A percentile compares a stretch with the other conserved stretches of the same genome.
These are phyloP conservation scores for Nicotiana otophora DNA, from an alignment of 257 asterid species.

Conservation along the genomic window DNA sequence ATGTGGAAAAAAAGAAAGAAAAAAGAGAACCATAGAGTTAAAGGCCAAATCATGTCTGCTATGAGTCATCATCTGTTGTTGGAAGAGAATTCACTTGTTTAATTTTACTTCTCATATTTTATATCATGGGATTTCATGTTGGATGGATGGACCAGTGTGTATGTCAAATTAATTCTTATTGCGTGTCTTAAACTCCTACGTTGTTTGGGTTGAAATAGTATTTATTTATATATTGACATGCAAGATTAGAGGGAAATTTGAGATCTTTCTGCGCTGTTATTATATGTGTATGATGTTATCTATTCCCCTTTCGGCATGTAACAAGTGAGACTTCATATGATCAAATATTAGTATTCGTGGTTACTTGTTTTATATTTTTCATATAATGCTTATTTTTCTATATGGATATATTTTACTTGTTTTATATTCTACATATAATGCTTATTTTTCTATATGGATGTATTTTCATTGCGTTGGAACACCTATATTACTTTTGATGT, in stretches of 20 bases:
- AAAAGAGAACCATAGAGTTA: conserved; percentile 15
- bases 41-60: conserved; percentile 20
- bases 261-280: not conserved
- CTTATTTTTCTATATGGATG: not conserved
- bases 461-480: not conserved
- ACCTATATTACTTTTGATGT: not conserved
- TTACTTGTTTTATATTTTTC: not conserved
- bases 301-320: not conserved
- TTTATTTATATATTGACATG: not conserved
- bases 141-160: conserved; percentile 8
- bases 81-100: conserved; percentile 19
- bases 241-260: conserved; percentile 1
- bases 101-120: conserved; percentile 12
- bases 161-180: not conserved
- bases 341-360: not conserved
- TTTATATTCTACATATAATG: not conserved
- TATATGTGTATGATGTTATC: not conserved
- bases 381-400: not conserved
- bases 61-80: conserved; percentile 19
- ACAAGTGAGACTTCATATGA: not conserved
- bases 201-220: not conserved
- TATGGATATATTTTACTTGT: not conserved
- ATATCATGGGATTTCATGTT: conserved; percentile 6
- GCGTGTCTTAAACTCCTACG: not conserved
- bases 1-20: not conserved